These are phyloP conservation scores for Geotrichum reessii DNA, from an alignment of 1,139 yeast species.

Conservation along the genomic window DNA sequence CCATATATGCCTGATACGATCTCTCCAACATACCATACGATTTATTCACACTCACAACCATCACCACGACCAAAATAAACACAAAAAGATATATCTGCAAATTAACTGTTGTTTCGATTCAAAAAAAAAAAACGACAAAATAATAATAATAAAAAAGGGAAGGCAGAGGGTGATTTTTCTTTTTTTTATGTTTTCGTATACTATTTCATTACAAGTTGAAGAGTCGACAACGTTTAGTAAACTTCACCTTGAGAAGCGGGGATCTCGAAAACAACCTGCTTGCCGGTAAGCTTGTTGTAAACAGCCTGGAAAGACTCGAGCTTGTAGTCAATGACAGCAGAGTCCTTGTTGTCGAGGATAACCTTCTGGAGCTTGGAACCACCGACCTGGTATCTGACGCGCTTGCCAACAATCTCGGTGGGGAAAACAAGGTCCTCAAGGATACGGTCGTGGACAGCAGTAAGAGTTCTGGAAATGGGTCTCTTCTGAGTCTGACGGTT, in stretches of 20 bases:
- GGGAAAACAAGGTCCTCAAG: slow-evolving; percentile 99
- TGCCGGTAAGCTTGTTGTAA: slow-evolving; percentile 98
- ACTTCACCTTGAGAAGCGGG: slow-evolving; percentile 59
- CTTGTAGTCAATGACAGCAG: slow-evolving; percentile 96
- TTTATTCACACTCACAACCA: too few species aligned
- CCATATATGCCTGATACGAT: too few species aligned
- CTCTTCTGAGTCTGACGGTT: slow-evolving; percentile 96
- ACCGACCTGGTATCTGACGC: slow-evolving; percentile 98
- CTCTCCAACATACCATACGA: too few species aligned
- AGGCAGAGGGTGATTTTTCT: neutral
- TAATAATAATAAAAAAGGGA: neutral
- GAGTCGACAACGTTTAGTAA: slow-evolving; percentile 41
- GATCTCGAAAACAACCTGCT: slow-evolving; percentile 98
- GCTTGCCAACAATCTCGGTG: slow-evolving; percentile 98
- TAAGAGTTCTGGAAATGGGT: slow-evolving; percentile 99
- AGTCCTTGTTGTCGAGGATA: slow-evolving; percentile 96
- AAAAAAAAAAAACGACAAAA: neutral
- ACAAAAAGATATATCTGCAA: neutral
- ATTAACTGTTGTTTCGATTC: neutral
- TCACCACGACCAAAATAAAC: neutral
- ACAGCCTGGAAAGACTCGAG: slow-evolving; percentile 99
- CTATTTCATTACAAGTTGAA: slow-evolving; percentile 7
- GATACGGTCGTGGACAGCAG: slow-evolving; percentile 97
- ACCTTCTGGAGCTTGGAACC: slow-evolving; percentile 99
- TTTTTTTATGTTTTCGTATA: slow-evolving; percentile 6